phyloP scores from a whole-genome alignment of 768 basidiomycete genomes.

The Suillus americanus region DNA sequence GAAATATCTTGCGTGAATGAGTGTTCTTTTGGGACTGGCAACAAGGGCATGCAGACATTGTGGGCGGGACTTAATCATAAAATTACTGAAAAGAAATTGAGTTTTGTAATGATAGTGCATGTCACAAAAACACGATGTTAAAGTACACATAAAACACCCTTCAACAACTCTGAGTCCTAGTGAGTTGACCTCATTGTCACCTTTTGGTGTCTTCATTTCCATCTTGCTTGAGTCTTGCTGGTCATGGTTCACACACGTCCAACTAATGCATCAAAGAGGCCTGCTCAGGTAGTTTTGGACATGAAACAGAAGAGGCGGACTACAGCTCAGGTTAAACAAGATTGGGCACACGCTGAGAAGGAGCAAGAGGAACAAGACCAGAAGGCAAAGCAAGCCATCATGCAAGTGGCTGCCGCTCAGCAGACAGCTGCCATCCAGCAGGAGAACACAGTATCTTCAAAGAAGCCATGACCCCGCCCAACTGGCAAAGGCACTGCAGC shows the following conservation, averaged over 20 bases:
- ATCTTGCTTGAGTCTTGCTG: no score
- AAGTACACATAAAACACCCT: no score
- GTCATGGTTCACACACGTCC: neutral
- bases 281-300: neutral
- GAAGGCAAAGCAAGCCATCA: neutral
- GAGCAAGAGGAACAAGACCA: neutral
- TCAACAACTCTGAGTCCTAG: no score
- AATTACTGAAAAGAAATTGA: no score
- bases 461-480: neutral
- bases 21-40: no score
- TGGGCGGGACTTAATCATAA: no score
- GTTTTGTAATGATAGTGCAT: no score
- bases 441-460: neutral
- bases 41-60: no score
- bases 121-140: no score
- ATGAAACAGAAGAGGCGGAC: neutral
- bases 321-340: neutral
- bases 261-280: neutral
- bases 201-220: no score
- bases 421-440: neutral
- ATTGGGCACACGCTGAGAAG: neutral
- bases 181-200: no score
- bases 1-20: neutral
- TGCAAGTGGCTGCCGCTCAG: neutral
- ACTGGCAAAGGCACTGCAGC: no score